Percentiles rank a stretch among this genome's conserved stretches.
Evolutionary conservation across 1,139 yeast genomes (phyloP).

Genomic region (Hanseniaspora sp.): DNA sequence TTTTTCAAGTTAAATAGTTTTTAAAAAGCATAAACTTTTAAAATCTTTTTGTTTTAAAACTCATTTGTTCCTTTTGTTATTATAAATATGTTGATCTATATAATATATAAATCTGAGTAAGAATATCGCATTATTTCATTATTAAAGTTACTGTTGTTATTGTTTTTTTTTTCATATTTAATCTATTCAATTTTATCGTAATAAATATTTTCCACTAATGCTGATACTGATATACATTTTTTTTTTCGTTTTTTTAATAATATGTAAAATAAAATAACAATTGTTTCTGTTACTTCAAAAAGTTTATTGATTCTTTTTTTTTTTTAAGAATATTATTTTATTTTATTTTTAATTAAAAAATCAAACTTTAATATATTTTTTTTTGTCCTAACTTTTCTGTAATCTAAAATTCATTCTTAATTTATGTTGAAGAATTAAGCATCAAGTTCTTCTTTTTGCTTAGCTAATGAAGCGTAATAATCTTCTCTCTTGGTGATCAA

Average conservation of each 20-base stretch:
- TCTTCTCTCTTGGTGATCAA: slow-evolving; percentile 67
- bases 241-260: too few species aligned
- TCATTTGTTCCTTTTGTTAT: background rate
- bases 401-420: background rate
- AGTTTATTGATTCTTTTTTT: too few species aligned
- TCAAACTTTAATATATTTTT: background rate
- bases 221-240: too few species aligned
- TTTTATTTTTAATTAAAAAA: background rate
- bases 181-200: too few species aligned
- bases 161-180: too few species aligned
- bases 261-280: too few species aligned
- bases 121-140: background rate
- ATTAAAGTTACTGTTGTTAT: background rate
- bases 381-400: background rate
- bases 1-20: background rate
- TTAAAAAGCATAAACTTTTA: too few species aligned
- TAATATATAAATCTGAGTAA: background rate
- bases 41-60: background rate
- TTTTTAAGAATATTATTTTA: too few species aligned
- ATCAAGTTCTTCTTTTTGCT: slow-evolving; percentile 63
- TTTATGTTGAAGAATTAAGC: slow-evolving; percentile 32
- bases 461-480: slow-evolving; percentile 65
- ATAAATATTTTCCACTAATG: too few species aligned
- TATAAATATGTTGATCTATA: background rate
- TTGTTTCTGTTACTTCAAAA: too few species aligned